Evolutionary conservation across 2,329 filamentous ascomycete genomes (phyloP).

Genomic region (Macrophomina pseudophaseolina): DNA sequence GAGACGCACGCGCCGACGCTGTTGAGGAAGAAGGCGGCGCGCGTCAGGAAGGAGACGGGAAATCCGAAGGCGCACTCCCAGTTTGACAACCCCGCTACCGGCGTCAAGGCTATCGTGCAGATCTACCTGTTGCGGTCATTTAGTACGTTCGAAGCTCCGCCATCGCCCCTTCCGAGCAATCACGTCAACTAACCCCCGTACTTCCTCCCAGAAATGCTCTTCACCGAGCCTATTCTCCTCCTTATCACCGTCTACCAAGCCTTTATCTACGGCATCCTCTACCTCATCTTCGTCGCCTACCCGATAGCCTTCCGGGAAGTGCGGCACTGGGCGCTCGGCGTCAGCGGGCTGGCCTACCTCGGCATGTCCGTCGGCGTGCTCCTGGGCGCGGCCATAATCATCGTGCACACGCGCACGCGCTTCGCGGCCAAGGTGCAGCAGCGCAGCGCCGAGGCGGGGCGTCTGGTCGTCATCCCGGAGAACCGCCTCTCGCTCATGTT

Average conservation of each 20-base stretch:
- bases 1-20: too few species aligned
- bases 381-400: conserved; percentile 54
- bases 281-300: conserved; percentile 56
- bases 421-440: conserved; percentile 57
- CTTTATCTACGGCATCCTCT: conserved; percentile 58
- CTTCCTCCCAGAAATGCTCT: too few species aligned
- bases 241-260: conserved; percentile 70
- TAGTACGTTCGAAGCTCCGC: too few species aligned
- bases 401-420: conserved; percentile 67
- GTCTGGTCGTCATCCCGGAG: conserved; percentile 58
- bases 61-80: too few species aligned
- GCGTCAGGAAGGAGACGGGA: too few species aligned
- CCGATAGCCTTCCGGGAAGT: conserved; percentile 66
- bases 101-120: too few species aligned
- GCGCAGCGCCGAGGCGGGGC: conserved; percentile 56
- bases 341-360: conserved; percentile 60
- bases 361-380: conserved; percentile 69
- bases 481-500: conserved; percentile 60
- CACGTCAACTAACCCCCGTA: too few species aligned
- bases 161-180: too few species aligned
- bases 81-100: too few species aligned
- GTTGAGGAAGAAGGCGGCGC: too few species aligned
- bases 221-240: conserved; percentile 63
- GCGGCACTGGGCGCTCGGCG: conserved; percentile 43
- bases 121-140: too few species aligned